A percentile compares a stretch with the other conserved stretches of the same genome.
Conservation (phyloP, 139 green algal species). For the Astrephomene gubernaculifera region DNA sequence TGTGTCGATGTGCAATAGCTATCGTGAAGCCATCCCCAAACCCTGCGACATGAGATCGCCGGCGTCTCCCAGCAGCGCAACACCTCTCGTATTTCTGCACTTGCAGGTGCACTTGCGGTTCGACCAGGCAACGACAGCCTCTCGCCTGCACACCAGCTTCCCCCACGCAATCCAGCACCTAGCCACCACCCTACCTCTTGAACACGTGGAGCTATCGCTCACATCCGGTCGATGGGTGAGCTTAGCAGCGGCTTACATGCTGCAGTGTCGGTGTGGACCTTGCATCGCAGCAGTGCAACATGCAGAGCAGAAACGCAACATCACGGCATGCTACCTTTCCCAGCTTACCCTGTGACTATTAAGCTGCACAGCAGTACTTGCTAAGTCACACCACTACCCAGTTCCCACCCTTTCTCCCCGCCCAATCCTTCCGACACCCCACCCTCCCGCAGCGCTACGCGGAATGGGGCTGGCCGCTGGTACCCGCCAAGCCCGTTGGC, state of each 20-base stretch:
- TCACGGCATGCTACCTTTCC: too few species aligned
- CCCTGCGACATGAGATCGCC: too few species aligned
- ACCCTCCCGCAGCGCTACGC: slow-evolving; percentile 4
- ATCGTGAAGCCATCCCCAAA: background rate
- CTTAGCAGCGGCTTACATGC: too few species aligned
- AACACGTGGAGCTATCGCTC: slow-evolving; percentile 17
- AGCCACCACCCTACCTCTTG: background rate
- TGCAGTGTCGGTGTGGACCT: too few species aligned
- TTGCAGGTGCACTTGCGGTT: slow-evolving; percentile 37
- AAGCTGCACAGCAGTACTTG: too few species aligned
- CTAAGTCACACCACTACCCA: too few species aligned
- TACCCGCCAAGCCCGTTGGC: slow-evolving; percentile 31
- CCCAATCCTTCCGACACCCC: too few species aligned
- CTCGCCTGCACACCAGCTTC: slow-evolving; percentile 28
- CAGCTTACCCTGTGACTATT: too few species aligned
- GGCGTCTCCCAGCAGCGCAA: too few species aligned
- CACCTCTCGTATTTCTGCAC: background rate
- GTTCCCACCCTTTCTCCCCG: too few species aligned
- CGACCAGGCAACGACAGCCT: slow-evolving; percentile 22
- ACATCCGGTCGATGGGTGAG: slow-evolving; percentile 44
- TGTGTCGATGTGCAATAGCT: background rate
- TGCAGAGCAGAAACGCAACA: too few species aligned
- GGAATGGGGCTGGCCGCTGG: slow-evolving; percentile 23
- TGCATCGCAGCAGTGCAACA: too few species aligned
- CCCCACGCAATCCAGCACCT: slow-evolving; percentile 38